Conservation (phyloP, 768 basidiomycete species). For the Tubosaeta brunneosetosa region DNA sequence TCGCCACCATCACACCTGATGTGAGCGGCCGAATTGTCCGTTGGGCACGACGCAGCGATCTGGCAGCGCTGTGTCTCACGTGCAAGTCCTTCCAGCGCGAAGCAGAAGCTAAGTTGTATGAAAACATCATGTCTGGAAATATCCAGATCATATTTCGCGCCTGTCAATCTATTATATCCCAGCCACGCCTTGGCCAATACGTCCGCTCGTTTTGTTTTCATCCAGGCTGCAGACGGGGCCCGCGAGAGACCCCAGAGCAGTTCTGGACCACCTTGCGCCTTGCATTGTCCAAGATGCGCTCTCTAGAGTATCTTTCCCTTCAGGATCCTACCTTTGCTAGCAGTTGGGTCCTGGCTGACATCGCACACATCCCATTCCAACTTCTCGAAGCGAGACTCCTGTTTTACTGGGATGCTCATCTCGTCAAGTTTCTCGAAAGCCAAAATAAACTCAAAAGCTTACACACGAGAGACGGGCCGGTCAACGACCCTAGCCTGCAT, state of each 20-base stretch:
- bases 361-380: conserved; percentile 39
- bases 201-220: conserved; percentile 44
- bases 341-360: conserved; percentile 44
- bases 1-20: conserved; percentile 36
- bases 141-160: conserved; percentile 32
- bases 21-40: conserved; percentile 39
- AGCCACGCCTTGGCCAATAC: conserved; percentile 35
- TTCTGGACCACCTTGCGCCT: conserved; percentile 45
- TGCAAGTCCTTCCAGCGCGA: conserved; percentile 45
- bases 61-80: conserved; percentile 40
- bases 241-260: conserved; percentile 19
- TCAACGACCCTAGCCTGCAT: conserved; percentile 16
- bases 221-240: conserved; percentile 28
- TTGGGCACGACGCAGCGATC: conserved; percentile 34
- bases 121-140: conserved; percentile 36
- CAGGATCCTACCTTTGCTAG: conserved; percentile 36
- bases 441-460: conserved; percentile 42
- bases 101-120: conserved; percentile 47
- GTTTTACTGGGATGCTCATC: conserved; percentile 44
- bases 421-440: conserved; percentile 45
- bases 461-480: conserved; percentile 27
- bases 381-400: conserved; percentile 46
- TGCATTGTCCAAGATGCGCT: conserved; percentile 41
- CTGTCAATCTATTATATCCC: conserved; percentile 35
- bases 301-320: conserved; percentile 42